Percentiles rank a stretch among this genome's conserved stretches.
Conservation (phyloP, 768 basidiomycete genomes). For the Lentinula sp. region DNA sequence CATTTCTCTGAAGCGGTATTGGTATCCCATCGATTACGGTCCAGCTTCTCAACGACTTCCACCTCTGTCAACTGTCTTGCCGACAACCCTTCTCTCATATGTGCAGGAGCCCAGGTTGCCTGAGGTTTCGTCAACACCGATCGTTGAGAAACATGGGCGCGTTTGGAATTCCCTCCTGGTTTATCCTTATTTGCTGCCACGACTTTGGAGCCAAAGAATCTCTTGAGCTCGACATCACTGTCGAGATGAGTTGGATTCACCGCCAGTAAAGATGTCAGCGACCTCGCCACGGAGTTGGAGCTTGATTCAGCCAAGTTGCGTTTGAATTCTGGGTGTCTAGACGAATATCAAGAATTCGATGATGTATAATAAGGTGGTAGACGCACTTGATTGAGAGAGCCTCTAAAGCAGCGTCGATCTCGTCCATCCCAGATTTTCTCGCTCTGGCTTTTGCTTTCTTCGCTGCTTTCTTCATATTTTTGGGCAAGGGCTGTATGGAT, state of each 20-base stretch:
- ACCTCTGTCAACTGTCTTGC: conserved; percentile 50
- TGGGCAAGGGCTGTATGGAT: conserved; percentile 13
- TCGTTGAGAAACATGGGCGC: conserved; percentile 41
- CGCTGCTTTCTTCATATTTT: conserved; percentile 50
- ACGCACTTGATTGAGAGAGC: conserved; percentile 76
- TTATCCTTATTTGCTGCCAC: conserved; percentile 53
- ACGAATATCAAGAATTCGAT: not conserved
- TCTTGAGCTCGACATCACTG: conserved; percentile 83
- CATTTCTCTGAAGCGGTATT: conserved; percentile 56
- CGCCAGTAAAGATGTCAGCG: conserved; percentile 54
- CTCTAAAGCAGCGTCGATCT: conserved; percentile 78
- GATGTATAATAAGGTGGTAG: not conserved
- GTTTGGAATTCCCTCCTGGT: conserved; percentile 25
- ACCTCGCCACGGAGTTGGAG: conserved; percentile 23
- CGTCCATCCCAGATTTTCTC: conserved; percentile 63
- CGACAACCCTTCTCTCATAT: conserved; percentile 67
- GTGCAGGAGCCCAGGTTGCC: conserved; percentile 67
- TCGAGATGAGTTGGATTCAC: conserved; percentile 84
- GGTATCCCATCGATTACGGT: conserved; percentile 29
- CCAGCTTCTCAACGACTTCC: conserved; percentile 43
- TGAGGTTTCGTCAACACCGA: conserved; percentile 78
- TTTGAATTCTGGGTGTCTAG: conserved; percentile 50
- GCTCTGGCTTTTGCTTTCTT: conserved; percentile 65
- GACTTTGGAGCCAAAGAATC: conserved; percentile 91
- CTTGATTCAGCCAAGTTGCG: conserved; percentile 12